Evolutionary conservation across 805 yeast species (phyloP), one percentile per base, ranked within the genome.

Genomic region (Lipomyces mesembrius): DNA sequence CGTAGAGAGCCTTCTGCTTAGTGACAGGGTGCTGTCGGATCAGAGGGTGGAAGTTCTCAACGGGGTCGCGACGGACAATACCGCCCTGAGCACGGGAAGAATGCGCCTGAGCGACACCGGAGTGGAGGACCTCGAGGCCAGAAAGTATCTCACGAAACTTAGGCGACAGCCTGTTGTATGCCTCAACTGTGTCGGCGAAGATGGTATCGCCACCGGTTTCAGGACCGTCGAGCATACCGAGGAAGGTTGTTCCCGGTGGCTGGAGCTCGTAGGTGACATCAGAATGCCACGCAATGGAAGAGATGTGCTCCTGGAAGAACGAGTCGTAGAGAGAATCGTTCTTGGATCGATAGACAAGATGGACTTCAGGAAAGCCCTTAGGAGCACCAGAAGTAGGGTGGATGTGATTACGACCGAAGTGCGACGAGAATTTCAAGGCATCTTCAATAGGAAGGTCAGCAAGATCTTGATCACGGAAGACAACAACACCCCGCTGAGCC

Each of bases 331-430:
- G 81, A 77, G 60, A 63, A 39, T 72, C 73, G 51, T 78, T 80
- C 57, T 80, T 79, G 59, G 82, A 78, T 57, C 89, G 81, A 76
- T 84, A 87, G 25, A 87, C 86, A 51, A 88, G 78, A 71, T 87
- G 91, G 69, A 88, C 82, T 67, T 87, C 87, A 3, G 90, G 88
- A 67, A 79, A 79, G 8, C 80, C 81, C 69, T 78, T 80, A 37
- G 90, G 92, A 17, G 90, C 87, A 27, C 92, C 92, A 11, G 90
- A 85, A 12, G 90, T 87, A 58, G 91, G 91, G 75, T 89, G 93
- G 67, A 88, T 82, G 76, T 89, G 92, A 67, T 86, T 81, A 46
- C 87, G 87, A 43, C 94, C 93, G 75, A 86, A 89, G 75, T 88
- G 84, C 57, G 77, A 78, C 59, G 89, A 91, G 77, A 81, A 87